Base-by-base conservation (phyloP, 129 eudicot species). In the Arctium minus region DNA sequence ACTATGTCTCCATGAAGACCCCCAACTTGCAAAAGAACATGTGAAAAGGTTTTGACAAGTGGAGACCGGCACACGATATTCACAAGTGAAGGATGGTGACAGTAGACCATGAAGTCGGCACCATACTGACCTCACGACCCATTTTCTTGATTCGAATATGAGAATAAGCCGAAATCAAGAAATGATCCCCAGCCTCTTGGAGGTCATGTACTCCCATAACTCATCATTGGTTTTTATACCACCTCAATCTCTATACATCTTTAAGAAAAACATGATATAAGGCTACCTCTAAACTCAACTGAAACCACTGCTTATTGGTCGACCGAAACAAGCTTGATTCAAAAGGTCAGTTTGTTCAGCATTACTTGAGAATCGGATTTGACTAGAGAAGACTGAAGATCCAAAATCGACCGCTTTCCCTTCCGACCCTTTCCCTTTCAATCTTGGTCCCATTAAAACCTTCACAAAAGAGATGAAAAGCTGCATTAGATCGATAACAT, bases 341-440 rank as follows among this genome's bases (percentile, higher is more conserved):
- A 94, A 85, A 74, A 94, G 97, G 10, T 85, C 82, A 3, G 90
- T 87, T 85, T 88, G 97, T 60, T 86, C 86, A 35, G 93, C 70
- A 72, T 89, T 85, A 38, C 81, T 89, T 78, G 83, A 9, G 90
- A 81, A 67, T 88, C 50, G 32, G 93, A 90, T 31, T 60, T 56
- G 35, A 64, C 76, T n/a, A 92, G 76, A 50, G 89, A 90, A 70
- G 89, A 85, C 37, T 82, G 87, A 40, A 92, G 94, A 30, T 80
- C 83, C 4, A 80, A 89, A 68, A 92, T 77, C 11, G 78, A 86
- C 36, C 50, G 97, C 98, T 83, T 86, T 88, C 4, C 81, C 87
- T 88, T 94, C 83, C 6, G 93, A 89, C 65, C 75, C 91, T 79
- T 89, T 94, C 67, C 94, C 93, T 86, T 94, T 94, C 98, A 97